Evolutionary conservation across 345 rosid genomes (phyloP).

Genomic region (Passiflora organensis): DNA sequence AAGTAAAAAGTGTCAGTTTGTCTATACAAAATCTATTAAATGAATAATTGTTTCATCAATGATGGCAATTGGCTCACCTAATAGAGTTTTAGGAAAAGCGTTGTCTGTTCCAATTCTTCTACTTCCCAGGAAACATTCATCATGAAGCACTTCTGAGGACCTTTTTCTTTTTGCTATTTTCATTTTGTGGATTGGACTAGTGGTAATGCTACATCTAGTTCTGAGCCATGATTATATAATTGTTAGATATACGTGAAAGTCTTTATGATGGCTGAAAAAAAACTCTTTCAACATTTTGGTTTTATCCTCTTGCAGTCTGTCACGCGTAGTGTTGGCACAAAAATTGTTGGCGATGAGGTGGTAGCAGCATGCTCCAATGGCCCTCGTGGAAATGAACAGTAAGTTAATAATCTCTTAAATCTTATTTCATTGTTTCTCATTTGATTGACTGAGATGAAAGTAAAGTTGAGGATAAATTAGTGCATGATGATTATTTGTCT

Average conservation of each 20-base stretch:
- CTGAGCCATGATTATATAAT: too few species aligned
- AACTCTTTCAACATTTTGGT: slow-evolving; percentile 12
- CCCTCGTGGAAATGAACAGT: slow-evolving; percentile 90
- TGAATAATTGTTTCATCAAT: background rate
- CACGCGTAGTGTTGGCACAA: slow-evolving; percentile 58
- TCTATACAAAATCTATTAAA: background rate
- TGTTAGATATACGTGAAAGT: background rate
- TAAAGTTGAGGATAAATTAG: background rate
- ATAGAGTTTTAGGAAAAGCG: too few species aligned
- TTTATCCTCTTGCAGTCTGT: slow-evolving; percentile 43
- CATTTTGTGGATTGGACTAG: background rate
- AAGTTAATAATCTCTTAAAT: slow-evolving; percentile 13
- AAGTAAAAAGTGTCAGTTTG: too few species aligned
- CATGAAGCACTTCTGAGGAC: too few species aligned
- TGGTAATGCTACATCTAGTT: background rate
- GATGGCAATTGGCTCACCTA: too few species aligned
- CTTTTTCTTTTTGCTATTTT: background rate
- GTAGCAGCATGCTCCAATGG: slow-evolving; percentile 68
- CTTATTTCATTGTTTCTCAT: background rate
- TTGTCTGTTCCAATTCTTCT: too few species aligned
- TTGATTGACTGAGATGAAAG: background rate
- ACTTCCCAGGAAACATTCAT: too few species aligned
- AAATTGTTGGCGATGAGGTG: slow-evolving; percentile 70
- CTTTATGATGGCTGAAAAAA: slow-evolving; percentile 1
- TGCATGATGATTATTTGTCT: background rate